Percentiles rank a stretch among this genome's conserved stretches.
phyloP scores from a whole-genome alignment of 371 early-diverging fungal species.

The Mucor velutinosus region DNA sequence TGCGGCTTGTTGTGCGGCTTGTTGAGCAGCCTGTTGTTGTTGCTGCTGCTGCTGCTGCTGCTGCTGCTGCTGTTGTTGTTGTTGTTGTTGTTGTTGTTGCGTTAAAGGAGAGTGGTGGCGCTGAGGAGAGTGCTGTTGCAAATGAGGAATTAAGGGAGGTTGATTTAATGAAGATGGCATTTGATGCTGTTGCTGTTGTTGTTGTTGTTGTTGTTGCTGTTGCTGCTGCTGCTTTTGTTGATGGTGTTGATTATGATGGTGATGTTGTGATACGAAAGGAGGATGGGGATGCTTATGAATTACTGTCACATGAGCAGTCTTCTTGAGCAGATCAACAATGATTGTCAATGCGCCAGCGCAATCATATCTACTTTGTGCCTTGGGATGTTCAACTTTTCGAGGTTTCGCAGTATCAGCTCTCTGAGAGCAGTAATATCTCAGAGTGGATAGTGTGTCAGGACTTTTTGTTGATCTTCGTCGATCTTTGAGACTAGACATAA shows the following conservation, averaged over 20 bases:
- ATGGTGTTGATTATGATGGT: conserved; percentile 31
- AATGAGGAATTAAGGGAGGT: background rate
- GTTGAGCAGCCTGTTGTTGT: conserved; percentile 1
- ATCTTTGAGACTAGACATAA: conserved; percentile 43
- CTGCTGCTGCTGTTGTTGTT: conserved; percentile 1
- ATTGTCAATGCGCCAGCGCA: conserved; percentile 55
- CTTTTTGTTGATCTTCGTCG: conserved; percentile 49
- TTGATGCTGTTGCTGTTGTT: conserved; percentile 7
- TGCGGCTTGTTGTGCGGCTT: conserved; percentile 14
- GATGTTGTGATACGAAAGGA: conserved; percentile 43
- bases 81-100: conserved; percentile 9
- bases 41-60: conserved; percentile 7
- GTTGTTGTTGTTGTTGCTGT: conserved; percentile 7
- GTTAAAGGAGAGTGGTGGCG: conserved; percentile 3
- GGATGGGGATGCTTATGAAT: conserved; percentile 52
- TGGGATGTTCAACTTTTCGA: conserved; percentile 48
- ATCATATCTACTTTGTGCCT: conserved; percentile 43
- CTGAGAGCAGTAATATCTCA: conserved; percentile 55
- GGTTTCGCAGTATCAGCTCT: conserved; percentile 51
- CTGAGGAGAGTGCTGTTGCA: conserved; percentile 15
- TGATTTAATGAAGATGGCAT: background rate
- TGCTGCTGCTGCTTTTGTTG: conserved; percentile 10
- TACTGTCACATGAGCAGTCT: conserved; percentile 47
- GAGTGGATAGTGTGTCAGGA: conserved; percentile 47
- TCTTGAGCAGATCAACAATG: conserved; percentile 48